Evolutionary conservation across 257 asterid genomes (phyloP).

Genomic region (Capsicum rhomboideum): DNA sequence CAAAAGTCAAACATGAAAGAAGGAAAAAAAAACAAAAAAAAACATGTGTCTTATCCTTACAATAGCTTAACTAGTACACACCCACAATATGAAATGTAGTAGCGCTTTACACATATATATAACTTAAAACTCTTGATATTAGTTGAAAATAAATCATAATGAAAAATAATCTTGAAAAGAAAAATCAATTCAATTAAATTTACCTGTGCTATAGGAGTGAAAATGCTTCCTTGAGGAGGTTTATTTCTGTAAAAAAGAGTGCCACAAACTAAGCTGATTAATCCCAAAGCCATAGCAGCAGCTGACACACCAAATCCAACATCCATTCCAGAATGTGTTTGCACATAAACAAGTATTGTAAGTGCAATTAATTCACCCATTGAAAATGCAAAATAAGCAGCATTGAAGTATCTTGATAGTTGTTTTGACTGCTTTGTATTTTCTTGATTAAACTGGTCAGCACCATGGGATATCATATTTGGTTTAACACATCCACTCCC

Average conservation of each 20-base stretch:
- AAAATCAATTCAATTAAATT: neutral
- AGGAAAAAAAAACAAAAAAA: neutral
- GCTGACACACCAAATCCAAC: conserved; percentile 89
- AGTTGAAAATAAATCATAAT: too few species aligned
- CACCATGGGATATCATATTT: conserved; percentile 93
- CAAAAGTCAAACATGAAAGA: neutral
- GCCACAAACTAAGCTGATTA: conserved; percentile 54
- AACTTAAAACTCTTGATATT: too few species aligned
- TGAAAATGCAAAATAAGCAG: conserved; percentile 90
- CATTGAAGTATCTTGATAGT: conserved; percentile 78
- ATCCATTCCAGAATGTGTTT: conserved; percentile 97
- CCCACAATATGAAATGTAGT: too few species aligned
- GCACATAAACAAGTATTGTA: conserved; percentile 75
- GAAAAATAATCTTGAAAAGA: too few species aligned
- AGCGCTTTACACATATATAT: too few species aligned
- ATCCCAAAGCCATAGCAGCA: conserved; percentile 78
- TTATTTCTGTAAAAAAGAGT: conserved; percentile 53
- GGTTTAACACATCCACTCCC: conserved; percentile 99
- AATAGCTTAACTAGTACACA: too few species aligned
- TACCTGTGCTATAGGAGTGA: conserved; percentile 86
- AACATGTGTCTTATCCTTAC: neutral
- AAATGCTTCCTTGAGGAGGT: conserved; percentile 73
- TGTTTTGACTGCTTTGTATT: conserved; percentile 48
- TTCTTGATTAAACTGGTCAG: conserved; percentile 61
- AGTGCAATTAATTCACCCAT: conserved; percentile 74